Conservation (phyloP, 441 rosid genomes). For the Jatropha podagrica region DNA sequence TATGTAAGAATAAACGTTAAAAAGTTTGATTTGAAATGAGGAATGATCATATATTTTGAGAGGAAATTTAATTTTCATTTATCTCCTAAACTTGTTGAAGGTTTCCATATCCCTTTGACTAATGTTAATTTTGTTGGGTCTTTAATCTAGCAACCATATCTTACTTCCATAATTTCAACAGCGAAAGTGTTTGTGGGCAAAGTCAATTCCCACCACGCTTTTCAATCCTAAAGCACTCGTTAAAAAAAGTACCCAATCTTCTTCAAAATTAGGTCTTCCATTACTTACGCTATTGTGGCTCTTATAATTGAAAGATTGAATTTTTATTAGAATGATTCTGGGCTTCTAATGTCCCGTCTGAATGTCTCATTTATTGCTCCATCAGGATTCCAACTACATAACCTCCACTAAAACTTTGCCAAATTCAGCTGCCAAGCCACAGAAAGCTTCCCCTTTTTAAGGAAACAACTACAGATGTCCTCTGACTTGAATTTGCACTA, state of each 20-base stretch:
- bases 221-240: neutral
- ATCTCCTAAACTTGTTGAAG: neutral
- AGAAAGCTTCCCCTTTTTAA: neutral
- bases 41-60: no score
- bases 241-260: neutral
- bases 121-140: neutral
- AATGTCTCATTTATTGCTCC: constrained; percentile 5
- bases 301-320: neutral
- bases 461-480: neutral
- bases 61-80: no score
- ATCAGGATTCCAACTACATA: constrained; percentile 11
- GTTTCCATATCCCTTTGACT: neutral
- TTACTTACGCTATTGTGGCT: neutral
- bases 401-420: constrained; percentile 8
- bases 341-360: neutral
- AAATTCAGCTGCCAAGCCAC: constrained; percentile 1
- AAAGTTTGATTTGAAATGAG: no score
- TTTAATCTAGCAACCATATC: constrained; percentile 5
- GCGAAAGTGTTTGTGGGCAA: neutral
- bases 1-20: neutral
- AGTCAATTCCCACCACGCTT: constrained; percentile 14
- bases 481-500: constrained; percentile 2
- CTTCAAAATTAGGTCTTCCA: neutral
- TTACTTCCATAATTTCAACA: neutral
- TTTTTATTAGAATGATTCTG: no score